phyloP scores from a whole-genome alignment of 163 green algal genomes.

The Chloroidium sp. region DNA sequence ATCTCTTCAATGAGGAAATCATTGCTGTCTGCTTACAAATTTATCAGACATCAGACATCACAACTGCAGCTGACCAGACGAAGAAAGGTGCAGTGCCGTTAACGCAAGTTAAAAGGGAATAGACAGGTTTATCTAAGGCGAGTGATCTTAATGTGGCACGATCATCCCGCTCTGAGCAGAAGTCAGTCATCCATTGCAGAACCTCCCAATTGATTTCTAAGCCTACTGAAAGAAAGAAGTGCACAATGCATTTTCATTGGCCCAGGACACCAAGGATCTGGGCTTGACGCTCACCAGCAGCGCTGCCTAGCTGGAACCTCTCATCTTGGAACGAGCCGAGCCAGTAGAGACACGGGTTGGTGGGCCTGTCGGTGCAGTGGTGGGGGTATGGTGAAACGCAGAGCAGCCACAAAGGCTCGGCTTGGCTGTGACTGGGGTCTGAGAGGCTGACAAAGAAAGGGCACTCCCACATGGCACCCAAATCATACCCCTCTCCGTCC shows the following conservation, averaged over 20 bases:
- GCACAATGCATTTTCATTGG: neutral
- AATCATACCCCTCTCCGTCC: slow-evolving; percentile 6
- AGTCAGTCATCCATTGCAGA: neutral
- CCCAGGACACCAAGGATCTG: neutral
- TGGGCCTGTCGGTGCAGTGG: slow-evolving; percentile 12
- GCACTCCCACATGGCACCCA: slow-evolving; percentile 29
- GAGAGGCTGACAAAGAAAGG: slow-evolving; percentile 19
- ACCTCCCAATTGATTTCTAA: neutral
- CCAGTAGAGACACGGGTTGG: slow-evolving; percentile 33
- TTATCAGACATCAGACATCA: neutral
- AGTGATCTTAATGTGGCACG: neutral
- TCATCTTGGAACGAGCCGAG: slow-evolving; percentile 9
- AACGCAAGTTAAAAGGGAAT: no score
- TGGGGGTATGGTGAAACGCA: slow-evolving; percentile 30
- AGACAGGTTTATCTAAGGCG: no score
- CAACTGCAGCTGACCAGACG: no score
- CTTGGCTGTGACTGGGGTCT: neutral
- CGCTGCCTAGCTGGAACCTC: slow-evolving; percentile 12
- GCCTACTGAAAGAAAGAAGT: neutral
- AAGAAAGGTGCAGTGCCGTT: no score
- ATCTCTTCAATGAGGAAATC: neutral
- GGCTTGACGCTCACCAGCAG: no score
- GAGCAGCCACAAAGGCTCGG: slow-evolving; percentile 6
- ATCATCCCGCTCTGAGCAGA: neutral
- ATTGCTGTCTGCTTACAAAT: neutral